Percentiles rank a stretch among this genome's conserved stretches.
Conservation (phyloP, 2,329 filamentous ascomycete species). For the Sodiomyces alkalinus region DNA sequence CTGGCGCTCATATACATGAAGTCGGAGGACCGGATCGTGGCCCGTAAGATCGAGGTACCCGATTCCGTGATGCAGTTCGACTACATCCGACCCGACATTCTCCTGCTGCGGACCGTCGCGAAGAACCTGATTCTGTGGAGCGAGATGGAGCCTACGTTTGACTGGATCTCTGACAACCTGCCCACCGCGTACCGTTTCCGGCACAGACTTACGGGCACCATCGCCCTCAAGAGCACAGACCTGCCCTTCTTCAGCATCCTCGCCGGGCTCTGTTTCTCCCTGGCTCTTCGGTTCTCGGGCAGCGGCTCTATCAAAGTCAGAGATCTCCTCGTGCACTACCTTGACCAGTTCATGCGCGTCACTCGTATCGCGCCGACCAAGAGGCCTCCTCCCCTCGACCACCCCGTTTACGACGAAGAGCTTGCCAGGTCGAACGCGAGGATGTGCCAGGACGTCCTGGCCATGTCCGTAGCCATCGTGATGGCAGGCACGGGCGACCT, state of each 20-base stretch:
- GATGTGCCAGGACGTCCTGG: slow-evolving; percentile 82
- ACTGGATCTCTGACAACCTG: slow-evolving; percentile 64
- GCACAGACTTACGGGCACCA: slow-evolving; percentile 42
- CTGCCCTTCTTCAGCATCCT: slow-evolving; percentile 89
- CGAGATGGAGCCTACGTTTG: slow-evolving; percentile 53
- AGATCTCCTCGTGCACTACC: slow-evolving; percentile 67
- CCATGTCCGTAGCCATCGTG: slow-evolving; percentile 68
- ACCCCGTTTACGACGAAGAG: slow-evolving; percentile 61
- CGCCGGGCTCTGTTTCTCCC: slow-evolving; percentile 71
- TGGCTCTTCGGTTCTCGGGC: slow-evolving; percentile 61
- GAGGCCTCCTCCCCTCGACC: slow-evolving; percentile 10
- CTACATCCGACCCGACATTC: slow-evolving; percentile 84
- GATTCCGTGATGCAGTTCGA: slow-evolving; percentile 86
- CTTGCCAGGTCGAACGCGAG: slow-evolving; percentile 69
- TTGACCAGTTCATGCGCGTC: slow-evolving; percentile 76
- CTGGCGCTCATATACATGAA: slow-evolving; percentile 94
- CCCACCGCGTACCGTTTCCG: slow-evolving; percentile 52
- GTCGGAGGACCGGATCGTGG: slow-evolving; percentile 73
- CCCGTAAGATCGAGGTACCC: slow-evolving; percentile 84
- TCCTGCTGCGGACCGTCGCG: slow-evolving; percentile 77
- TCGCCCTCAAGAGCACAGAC: slow-evolving; percentile 59
- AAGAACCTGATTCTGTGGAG: slow-evolving; percentile 91
- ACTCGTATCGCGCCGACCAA: slow-evolving; percentile 36
- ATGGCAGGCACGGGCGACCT: slow-evolving; percentile 96
- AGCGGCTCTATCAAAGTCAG: slow-evolving; percentile 56